These are phyloP conservation scores for Plasmodium berghei DNA, from an alignment of 169 alveolate species.

Conservation along the genomic window DNA sequence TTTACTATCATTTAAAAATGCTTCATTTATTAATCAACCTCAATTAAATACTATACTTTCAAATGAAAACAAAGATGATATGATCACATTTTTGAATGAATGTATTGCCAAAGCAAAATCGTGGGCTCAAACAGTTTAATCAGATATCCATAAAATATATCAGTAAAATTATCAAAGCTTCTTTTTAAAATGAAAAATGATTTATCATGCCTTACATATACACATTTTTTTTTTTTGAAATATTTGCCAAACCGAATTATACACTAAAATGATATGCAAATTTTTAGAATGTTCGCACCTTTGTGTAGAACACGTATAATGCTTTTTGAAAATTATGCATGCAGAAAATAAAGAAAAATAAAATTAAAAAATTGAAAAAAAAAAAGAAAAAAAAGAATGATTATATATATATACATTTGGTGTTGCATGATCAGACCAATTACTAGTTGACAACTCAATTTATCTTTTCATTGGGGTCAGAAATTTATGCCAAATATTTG, in stretches of 20 bases:
- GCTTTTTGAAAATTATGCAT: neutral
- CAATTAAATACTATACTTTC: conserved; percentile 43
- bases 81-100: conserved; percentile 79
- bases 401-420: too few species aligned
- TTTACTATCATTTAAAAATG: conserved; percentile 79
- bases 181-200: neutral
- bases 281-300: too few species aligned
- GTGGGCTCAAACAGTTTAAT: conserved; percentile 83
- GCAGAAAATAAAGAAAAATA: neutral
- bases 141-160: neutral
- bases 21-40: conserved; percentile 80
- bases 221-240: neutral
- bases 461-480: neutral
- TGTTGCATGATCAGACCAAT: too few species aligned
- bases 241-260: neutral
- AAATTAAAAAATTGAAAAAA: neutral
- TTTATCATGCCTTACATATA: neutral
- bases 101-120: conserved; percentile 82
- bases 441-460: neutral
- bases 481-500: too few species aligned
- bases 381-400: neutral
- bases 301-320: too few species aligned
- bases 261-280: neutral
- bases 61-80: conserved; percentile 78
- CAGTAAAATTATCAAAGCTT: neutral